Base-by-base conservation (phyloP, 495 filamentous ascomycete genomes). In the Lepidopterella palustris region DNA sequence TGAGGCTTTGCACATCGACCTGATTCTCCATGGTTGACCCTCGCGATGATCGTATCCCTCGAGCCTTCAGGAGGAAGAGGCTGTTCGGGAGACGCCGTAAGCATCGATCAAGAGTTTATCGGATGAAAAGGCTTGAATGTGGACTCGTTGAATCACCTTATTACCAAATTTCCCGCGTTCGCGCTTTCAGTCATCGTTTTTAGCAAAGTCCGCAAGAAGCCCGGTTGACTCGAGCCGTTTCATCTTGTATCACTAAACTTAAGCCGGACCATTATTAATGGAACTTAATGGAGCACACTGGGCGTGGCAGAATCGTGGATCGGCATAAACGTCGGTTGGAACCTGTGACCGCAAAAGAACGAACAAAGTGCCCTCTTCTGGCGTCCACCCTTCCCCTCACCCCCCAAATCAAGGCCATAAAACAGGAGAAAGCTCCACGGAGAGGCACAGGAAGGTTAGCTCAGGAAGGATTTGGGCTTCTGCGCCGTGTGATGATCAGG, bases 401-500 rank as follows among this genome's bases (percentile, higher is more conserved):
- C n/a, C n/a, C n/a, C n/a, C 35, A 42, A 42, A 42, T 42, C 35
- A 42, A 35, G 35, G 35, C 13, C 35, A 11, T 15, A 18, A 10
- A 15, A 18, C 35, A 42, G 35, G 35, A 15, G 35, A 25, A 27
- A 50, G 24, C 4, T 11, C 18, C 21, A 27, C 47, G 8, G 15
- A 8, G 18, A 50, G 47, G 47, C 47, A 27, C 20, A 24, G 25
- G 21, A 26, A 20, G 18, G 15, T 25, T 24, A 50, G 47, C 5
- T 13, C 47, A 27, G 15, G 8, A 13, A 25, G 47, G 23, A 50
- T 50, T 24, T 13, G 47, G 47, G 47, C 47, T 27, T 25, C 47
- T 24, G 20, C 47, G 47, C 47, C 47, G 47, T 15, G 47, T 24
- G 47, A 25, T 50, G 47, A 50, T 50, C 47, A 50, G 47, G 47